Evolutionary conservation across 2,329 filamentous ascomycete genomes (phyloP).

Genomic region (Talaromyces sp.): DNA sequence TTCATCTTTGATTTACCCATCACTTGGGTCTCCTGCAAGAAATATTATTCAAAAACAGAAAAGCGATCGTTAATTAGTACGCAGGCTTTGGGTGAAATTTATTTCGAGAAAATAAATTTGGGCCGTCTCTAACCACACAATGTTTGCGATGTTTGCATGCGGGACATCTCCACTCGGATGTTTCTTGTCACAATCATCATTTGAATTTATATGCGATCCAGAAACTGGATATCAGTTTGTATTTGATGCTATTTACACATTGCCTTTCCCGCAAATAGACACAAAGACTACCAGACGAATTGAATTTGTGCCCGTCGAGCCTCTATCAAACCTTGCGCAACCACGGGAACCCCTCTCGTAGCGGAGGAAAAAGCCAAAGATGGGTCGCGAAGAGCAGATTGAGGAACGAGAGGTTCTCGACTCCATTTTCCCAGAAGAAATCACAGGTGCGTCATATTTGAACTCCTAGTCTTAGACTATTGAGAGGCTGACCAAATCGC

Average conservation of each 20-base stretch:
- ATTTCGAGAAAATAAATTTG: constrained; percentile 16
- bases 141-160: constrained; percentile 39
- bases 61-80: neutral
- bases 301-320: neutral
- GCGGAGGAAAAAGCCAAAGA: constrained; percentile 22
- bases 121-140: constrained; percentile 22
- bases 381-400: constrained; percentile 72
- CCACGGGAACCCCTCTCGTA: neutral
- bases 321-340: neutral
- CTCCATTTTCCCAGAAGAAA: constrained; percentile 97
- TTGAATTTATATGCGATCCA: neutral
- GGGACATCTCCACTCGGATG: constrained; percentile 18
- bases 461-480: neutral
- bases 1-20: constrained; percentile 51
- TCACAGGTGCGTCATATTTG: constrained; percentile 59
- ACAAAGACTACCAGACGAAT: neutral
- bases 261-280: neutral
- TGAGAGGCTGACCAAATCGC: constrained; percentile 12
- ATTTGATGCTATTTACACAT: neutral
- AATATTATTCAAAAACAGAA: neutral
- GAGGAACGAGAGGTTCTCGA: constrained; percentile 97
- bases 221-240: neutral
- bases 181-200: neutral
- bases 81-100: neutral
- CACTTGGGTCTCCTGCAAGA: constrained; percentile 10